A percentile compares a stretch with the other conserved stretches of the same genome.
These are phyloP conservation scores for Schwanniomyces occidentalis DNA, from an alignment of 805 yeast species.

Conservation along the genomic window DNA sequence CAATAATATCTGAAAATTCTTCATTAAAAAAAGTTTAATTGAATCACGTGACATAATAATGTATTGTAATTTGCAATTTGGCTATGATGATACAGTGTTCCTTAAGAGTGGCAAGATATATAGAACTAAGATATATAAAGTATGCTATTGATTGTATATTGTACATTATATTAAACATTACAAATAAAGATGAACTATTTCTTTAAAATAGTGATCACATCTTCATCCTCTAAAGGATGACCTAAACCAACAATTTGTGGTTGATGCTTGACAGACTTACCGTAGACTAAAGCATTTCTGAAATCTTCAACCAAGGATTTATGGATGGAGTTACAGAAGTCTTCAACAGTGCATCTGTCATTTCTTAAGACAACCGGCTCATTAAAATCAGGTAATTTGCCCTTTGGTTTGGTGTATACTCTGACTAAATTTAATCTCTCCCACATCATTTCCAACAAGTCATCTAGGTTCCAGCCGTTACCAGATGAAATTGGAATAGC, in stretches of 20 bases:
- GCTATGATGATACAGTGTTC: too few relatives aligned
- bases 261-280: slow-evolving; percentile 94
- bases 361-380: slow-evolving; percentile 93
- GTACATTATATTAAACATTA: slow-evolving; percentile 4
- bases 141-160: slow-evolving; percentile 2
- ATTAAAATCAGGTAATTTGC: slow-evolving; percentile 85
- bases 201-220: slow-evolving; percentile 92
- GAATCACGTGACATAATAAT: too few relatives aligned
- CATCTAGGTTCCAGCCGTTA: slow-evolving; percentile 96
- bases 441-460: slow-evolving; percentile 95
- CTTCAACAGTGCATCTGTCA: slow-evolving; percentile 84
- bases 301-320: slow-evolving; percentile 92
- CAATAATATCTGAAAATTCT: too few relatives aligned
- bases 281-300: slow-evolving; percentile 89
- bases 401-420: slow-evolving; percentile 97
- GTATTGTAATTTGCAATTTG: too few relatives aligned
- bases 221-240: slow-evolving; percentile 90
- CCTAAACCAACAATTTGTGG: slow-evolving; percentile 92
- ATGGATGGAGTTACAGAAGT: slow-evolving; percentile 95
- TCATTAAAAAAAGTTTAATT: too few relatives aligned
- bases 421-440: slow-evolving; percentile 84
- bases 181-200: slow-evolving; percentile 35
- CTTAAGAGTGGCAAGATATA: too few relatives aligned
- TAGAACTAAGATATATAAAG: too few relatives aligned
- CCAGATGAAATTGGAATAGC: slow-evolving; percentile 98